Evolutionary conservation across 139 green algal genomes (phyloP).

Genomic region (Mesotaenium endlicherianum): DNA sequence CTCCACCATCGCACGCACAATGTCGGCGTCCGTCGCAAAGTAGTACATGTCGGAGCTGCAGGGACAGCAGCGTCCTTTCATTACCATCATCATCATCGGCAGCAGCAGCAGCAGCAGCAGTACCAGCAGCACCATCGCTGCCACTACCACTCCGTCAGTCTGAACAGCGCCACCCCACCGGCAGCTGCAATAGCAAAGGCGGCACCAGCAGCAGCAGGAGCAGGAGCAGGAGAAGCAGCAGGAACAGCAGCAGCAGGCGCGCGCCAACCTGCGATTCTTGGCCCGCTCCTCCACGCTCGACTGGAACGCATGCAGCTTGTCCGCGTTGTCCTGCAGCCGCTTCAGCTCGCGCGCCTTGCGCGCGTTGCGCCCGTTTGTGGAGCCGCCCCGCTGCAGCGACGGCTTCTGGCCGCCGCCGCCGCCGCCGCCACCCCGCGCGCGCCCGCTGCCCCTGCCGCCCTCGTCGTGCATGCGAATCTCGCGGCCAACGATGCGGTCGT

Average conservation of each 20-base stretch:
- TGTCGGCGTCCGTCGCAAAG: slow-evolving; percentile 5
- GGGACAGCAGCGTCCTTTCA: background rate
- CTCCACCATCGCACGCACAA: slow-evolving; percentile 80
- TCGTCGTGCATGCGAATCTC: slow-evolving; percentile 66
- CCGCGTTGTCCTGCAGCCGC: background rate
- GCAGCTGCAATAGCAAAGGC: background rate
- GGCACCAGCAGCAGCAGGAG: background rate
- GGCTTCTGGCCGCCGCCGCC: too few species aligned
- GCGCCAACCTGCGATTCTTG: background rate
- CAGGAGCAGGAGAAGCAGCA: background rate
- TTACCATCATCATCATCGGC: background rate
- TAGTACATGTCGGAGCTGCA: slow-evolving; percentile 23
- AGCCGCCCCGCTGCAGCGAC: background rate
- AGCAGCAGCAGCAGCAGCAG: background rate
- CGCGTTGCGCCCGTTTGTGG: background rate
- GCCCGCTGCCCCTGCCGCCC: background rate
- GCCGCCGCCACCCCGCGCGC: too few species aligned
- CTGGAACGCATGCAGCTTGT: background rate
- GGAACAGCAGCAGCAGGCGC: background rate
- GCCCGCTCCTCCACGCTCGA: background rate
- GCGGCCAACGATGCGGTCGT: slow-evolving; percentile 68
- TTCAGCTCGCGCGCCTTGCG: background rate
- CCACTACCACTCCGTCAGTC: background rate
- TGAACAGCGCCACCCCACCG: background rate
- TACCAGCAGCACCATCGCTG: background rate